A percentile compares a stretch with the other conserved stretches of the same genome.
These are phyloP conservation scores for Dissophora globulifera DNA, from an alignment of 192 early-diverging fungal genomes.

Conservation along the genomic window DNA sequence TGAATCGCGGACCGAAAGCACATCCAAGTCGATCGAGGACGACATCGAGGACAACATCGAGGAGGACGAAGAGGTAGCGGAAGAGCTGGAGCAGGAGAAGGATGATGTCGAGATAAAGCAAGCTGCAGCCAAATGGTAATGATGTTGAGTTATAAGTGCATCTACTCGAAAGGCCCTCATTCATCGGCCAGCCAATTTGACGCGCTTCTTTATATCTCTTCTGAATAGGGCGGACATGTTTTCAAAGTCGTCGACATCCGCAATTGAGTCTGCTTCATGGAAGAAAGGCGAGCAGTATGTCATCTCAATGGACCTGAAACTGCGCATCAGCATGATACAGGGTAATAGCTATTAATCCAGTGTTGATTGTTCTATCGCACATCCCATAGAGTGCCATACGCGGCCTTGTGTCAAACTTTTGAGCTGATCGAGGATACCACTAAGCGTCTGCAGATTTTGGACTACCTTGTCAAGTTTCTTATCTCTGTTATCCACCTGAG, in stretches of 20 bases:
- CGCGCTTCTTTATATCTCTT: too few species aligned
- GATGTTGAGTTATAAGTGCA: too few species aligned
- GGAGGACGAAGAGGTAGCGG: constrained; percentile 2
- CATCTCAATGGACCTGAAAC: too few species aligned
- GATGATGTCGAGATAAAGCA: constrained; percentile 39
- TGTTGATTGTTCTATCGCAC: not conserved
- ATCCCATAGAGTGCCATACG: constrained; percentile 75
- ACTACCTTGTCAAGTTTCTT: constrained; percentile 78
- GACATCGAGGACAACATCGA: not conserved
- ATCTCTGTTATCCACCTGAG: constrained; percentile 68
- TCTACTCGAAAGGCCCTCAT: too few species aligned
- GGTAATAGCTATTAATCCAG: too few species aligned
- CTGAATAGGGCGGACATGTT: constrained; percentile 45
- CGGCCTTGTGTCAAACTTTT: constrained; percentile 90
- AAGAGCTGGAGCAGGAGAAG: constrained; percentile 36
- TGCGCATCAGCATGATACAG: too few species aligned
- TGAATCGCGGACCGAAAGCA: not conserved
- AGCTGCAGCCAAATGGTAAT: constrained; percentile 44
- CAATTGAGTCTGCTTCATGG: constrained; percentile 52
- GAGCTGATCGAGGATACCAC: constrained; percentile 89
- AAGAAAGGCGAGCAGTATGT: constrained; percentile 60
- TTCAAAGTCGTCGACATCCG: constrained; percentile 21
- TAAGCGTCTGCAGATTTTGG: constrained; percentile 84
- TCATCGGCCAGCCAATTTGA: too few species aligned
- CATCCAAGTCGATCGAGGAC: constrained; percentile 2